Evolutionary conservation across 805 yeast genomes (phyloP).

Genomic region (Ogataea haglerorum): DNA sequence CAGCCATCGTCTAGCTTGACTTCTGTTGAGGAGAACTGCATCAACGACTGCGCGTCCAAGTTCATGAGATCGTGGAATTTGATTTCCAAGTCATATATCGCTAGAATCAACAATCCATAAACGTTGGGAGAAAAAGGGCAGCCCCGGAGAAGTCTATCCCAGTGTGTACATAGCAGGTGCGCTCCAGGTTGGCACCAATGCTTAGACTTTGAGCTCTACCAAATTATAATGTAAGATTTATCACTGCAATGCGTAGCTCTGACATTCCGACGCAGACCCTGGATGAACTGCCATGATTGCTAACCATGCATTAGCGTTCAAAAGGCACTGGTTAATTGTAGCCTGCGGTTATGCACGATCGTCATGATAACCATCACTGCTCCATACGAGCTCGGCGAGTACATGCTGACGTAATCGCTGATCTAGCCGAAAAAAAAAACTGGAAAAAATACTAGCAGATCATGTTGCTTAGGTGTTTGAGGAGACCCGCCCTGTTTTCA

Average conservation of each 20-base stretch:
- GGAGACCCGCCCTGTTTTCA: background rate
- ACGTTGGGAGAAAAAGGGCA: too few species aligned
- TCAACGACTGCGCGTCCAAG: constrained; percentile 76
- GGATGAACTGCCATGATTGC: too few species aligned
- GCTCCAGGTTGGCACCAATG: background rate
- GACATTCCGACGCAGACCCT: too few species aligned
- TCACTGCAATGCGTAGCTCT: background rate
- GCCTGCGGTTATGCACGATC: too few species aligned
- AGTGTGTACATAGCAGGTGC: background rate
- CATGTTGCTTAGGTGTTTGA: background rate
- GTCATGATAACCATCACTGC: too few species aligned
- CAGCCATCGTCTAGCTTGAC: constrained; percentile 53
- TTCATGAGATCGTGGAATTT: constrained; percentile 91
- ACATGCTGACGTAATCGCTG: background rate
- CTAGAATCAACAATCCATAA: constrained; percentile 46
- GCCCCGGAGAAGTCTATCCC: too few species aligned
- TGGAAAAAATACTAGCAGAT: background rate
- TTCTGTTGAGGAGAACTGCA: constrained; percentile 59
- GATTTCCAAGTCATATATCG: constrained; percentile 70
- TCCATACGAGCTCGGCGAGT: background rate
- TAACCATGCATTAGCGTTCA: too few species aligned
- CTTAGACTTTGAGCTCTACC: too few species aligned
- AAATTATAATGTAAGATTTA: background rate
- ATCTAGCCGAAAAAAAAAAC: background rate
- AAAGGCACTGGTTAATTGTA: too few species aligned